Evolutionary conservation across 371 early-diverging fungal genomes (phyloP).

Genomic region (Circinella minor): DNA sequence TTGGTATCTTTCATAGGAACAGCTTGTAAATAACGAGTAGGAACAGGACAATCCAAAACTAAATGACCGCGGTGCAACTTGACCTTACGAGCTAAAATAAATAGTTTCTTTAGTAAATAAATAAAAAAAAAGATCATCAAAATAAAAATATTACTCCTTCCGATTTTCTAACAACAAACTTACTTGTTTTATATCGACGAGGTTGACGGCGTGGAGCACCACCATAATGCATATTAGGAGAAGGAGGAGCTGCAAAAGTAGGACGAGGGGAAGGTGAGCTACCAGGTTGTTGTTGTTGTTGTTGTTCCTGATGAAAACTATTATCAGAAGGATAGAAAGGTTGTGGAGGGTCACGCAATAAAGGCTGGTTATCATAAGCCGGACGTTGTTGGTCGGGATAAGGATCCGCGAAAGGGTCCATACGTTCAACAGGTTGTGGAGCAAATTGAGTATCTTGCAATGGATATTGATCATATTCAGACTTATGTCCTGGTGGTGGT

Average conservation of each 20-base stretch:
- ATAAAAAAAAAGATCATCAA: too few relatives aligned
- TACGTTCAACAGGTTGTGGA: constrained; percentile 37
- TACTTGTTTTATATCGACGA: constrained; percentile 66
- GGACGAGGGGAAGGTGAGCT: constrained; percentile 16
- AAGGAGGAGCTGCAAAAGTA: constrained; percentile 20
- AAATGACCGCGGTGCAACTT: constrained; percentile 76
- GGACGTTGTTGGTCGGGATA: constrained; percentile 26
- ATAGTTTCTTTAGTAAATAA: background rate
- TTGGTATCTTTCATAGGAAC: constrained; percentile 63
- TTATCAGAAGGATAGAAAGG: constrained; percentile 15
- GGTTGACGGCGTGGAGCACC: constrained; percentile 59
- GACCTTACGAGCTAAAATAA: constrained; percentile 45
- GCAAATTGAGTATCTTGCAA: constrained; percentile 46
- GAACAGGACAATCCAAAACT: constrained; percentile 79
- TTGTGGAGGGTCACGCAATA: constrained; percentile 27
- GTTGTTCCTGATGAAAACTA: constrained; percentile 4
- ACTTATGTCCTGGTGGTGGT: constrained; percentile 24
- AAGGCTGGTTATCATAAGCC: constrained; percentile 32
- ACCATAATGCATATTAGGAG: constrained; percentile 52
- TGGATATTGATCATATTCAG: constrained; percentile 48
- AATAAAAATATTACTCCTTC: background rate
- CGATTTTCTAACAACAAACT: constrained; percentile 7
- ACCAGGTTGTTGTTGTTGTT: background rate
- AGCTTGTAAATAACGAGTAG: constrained; percentile 61
- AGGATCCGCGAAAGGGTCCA: constrained; percentile 49